Evolutionary conservation across 2,329 filamentous ascomycete species (phyloP), one percentile per base, ranked within the genome.

Genomic region (Exophiala oligosperma): DNA sequence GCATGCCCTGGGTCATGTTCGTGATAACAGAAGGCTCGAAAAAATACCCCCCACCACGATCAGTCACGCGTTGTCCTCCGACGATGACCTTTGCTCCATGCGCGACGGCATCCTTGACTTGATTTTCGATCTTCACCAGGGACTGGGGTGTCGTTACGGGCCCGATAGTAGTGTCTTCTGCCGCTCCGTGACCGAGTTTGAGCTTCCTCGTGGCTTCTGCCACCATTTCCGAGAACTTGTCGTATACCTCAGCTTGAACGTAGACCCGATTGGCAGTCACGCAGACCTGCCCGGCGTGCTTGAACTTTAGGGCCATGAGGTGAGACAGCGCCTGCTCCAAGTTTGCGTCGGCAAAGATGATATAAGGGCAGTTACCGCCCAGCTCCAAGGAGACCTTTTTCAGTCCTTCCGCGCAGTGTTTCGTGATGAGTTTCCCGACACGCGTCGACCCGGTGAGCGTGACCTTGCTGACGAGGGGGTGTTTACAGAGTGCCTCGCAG

Each of bases 241-340:
- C 79, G 68, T 87, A 85, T 9, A 90, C 77, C 7, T 79, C 80
- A 1, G 75, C 77, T 69, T 89, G 85, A 2, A 89, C 82, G 68
- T 85, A 87, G 28, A 89, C 80, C 0, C 85, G 77, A 67, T 88
- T 88, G 6, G 84, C 84, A 0, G 84, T 84, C 60, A 88, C 82
- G 65, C 85, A 68, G 7, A 54, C 38, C 41, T 61, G 54, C 11
- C 58, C 58, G n/a, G 49, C 26, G 21, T 44, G 6, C 14, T 50
- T 29, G 14, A 21, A 61, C 38, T 61, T 61, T 4, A 54, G 32
- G n/a, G 38, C 24, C 35, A 44, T 57, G 14, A 51, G 17, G 23
- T 24, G 47, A 28, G 38, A 21, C 6, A 56, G 6, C 4, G 57
- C 57, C 9, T 11, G 24, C 0, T 85, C 79, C 11, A 86, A 73